Evolutionary conservation across 2,329 filamentous ascomycete genomes (phyloP).

Genomic region (Penicillium sp.): DNA sequence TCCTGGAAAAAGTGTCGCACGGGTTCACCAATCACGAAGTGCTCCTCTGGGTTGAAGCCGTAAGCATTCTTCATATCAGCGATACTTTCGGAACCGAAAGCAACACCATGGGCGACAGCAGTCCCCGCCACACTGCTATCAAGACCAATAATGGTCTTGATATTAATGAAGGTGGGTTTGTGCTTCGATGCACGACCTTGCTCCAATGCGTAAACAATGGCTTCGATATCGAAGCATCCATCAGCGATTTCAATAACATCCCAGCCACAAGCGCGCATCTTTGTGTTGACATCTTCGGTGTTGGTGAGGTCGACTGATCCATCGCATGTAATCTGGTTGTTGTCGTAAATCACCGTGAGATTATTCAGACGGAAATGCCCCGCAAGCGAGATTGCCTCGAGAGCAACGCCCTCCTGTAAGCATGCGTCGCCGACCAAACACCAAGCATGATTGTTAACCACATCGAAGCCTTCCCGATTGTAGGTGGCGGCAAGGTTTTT

Average conservation of each 20-base stretch:
- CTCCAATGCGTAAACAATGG: conserved; percentile 50
- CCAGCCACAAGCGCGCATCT: conserved; percentile 59
- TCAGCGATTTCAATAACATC: conserved; percentile 56
- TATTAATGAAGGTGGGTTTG: conserved; percentile 60
- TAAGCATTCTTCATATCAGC: conserved; percentile 54
- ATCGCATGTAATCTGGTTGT: conserved; percentile 60
- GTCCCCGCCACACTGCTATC: conserved; percentile 47
- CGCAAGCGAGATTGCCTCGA: conserved; percentile 57
- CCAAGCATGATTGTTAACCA: conserved; percentile 55
- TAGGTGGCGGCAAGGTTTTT: conserved; percentile 57
- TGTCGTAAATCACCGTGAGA: conserved; percentile 57
- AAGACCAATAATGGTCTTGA: conserved; percentile 57
- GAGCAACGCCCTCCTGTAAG: conserved; percentile 55
- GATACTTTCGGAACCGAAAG: conserved; percentile 56
- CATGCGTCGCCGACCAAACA: conserved; percentile 61
- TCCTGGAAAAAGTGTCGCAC: conserved; percentile 56
- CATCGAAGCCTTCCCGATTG: conserved; percentile 51
- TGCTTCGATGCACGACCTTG: conserved; percentile 45
- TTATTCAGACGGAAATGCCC: conserved; percentile 57
- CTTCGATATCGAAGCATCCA: conserved; percentile 53
- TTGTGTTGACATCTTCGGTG: conserved; percentile 56
- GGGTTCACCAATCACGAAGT: conserved; percentile 48
- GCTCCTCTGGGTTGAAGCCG: conserved; percentile 51
- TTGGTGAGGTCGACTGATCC: conserved; percentile 55
- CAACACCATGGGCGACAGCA: conserved; percentile 58